Base-by-base conservation (phyloP, 202 grass and related monocot genomes). In the Zoysia matrella region DNA sequence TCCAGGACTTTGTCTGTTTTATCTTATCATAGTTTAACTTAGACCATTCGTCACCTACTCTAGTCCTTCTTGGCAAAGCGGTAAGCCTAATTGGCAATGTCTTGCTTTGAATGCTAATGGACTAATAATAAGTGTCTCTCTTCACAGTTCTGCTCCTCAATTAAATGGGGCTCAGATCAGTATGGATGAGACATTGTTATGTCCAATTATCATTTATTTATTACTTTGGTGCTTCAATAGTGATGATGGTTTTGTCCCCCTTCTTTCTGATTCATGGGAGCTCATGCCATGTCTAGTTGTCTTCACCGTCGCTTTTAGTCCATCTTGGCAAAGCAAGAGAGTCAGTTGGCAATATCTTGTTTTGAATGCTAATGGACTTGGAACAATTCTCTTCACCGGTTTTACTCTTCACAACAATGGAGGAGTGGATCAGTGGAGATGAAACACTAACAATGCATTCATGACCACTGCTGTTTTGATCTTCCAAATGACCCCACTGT, bases 241-340 rank as follows among this genome's bases (percentile, higher is more conserved):
- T 22, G 0, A 9, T 61, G 8, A 30, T 30, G 22, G 16, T 7
- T 8, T 53, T 74, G 3, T 44, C 42, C 50, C 4, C 15, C 7
- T 11, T 60, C 11, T 9, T 30, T 72, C 15, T 66, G 44, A 60
- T 22, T 22, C 5, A 53, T 47, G 39, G 2, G 8, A 12, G 47
- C 30, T 57, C 77, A 7, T 11, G n/a, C 9, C 14, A 3, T 80
- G 52, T 7, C 48, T 47, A 47, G 5, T 47, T 3, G 46, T 47
- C 5, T 6, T 30, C 22, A 30, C 22, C 22, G 22, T 30, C 12
- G 72, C 55, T 10, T 74, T 18, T 40, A 81, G 72, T 77, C 72
- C 64, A 82, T 89, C 72, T 85, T 89, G 77, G 72, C 72, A 89
- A 89, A 71, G 8, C 76, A 79, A 86, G 60, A 11, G 14, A 14